Evolutionary conservation across 2,329 filamentous ascomycete species (phyloP), one percentile per base, ranked within the genome.

Genomic region (Botryosphaeria dothidea): DNA sequence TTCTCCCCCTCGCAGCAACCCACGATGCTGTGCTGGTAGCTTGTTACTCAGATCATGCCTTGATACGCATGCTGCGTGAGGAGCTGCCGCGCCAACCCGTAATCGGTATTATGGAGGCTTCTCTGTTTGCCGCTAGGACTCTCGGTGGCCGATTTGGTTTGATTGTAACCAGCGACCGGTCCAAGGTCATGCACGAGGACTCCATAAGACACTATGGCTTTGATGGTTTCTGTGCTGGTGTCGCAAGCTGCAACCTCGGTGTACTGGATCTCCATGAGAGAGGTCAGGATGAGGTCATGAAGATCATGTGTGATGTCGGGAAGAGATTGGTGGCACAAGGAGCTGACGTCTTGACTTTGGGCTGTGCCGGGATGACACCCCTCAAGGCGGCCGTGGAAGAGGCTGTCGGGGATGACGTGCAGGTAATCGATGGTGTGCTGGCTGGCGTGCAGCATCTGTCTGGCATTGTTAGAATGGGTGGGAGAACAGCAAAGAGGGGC

Each of bases 91-190:
- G 71, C 2, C 72, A 81, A 54, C 82, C 82, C 0, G 73, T 80
- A 4, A 78, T 83, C 2, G 82, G 83, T 3, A 84, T 84, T 65
- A 84, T 84, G 81, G 82, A 84, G 70, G 81, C 82, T 0, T 77
- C 72, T 3, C 73, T 85, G 2, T 84, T 86, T 67, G 75, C 81
- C 5, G 79, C 82, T 5, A 71, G 82, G 7, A 84, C 83, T 64
- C 75, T 85, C 1, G 84, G 83, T 2, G 76, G 78, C 5, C 71
- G 76, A 2, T 80, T 84, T 46, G 82, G 82, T 0, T 75, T 84
- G 21, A 72, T 82, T 3, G 80, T 79, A 0, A 82, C 80, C 0
- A 74, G 73, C 2, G 67, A 73, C 19, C 69, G 81, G 21, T 79
- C 76, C 23, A 77, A 75, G 43, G 76, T 81, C 62, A 77, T 74